These are phyloP conservation scores for Annulohypoxylon stygium DNA, from an alignment of 495 filamentous ascomycete species.

Conservation along the genomic window DNA sequence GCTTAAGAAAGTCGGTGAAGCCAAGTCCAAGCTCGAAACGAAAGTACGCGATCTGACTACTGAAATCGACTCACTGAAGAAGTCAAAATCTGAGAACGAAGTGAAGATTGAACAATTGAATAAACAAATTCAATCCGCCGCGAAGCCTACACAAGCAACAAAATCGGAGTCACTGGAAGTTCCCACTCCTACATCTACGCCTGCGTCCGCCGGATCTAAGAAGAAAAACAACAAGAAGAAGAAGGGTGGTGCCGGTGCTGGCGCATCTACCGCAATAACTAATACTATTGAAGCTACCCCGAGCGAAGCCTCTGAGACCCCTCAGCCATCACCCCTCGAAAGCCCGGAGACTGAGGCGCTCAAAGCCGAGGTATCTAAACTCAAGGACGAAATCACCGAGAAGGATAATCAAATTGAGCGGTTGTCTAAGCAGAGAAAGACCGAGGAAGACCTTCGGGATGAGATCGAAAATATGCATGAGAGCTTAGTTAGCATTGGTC, in stretches of 20 bases:
- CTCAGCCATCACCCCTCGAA: constrained; percentile 45
- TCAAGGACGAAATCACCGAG: constrained; percentile 73
- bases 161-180: constrained; percentile 25
- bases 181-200: constrained; percentile 40
- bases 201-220: constrained; percentile 61
- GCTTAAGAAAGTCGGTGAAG: constrained; percentile 47
- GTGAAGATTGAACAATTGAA: constrained; percentile 51
- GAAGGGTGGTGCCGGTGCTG: constrained; percentile 64
- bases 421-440: constrained; percentile 74
- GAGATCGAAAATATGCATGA: constrained; percentile 89
- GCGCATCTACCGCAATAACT: constrained; percentile 17
- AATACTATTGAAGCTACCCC: constrained; percentile 36
- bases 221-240: constrained; percentile 97
- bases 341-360: constrained; percentile 50
- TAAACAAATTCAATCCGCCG: constrained; percentile 53
- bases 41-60: constrained; percentile 51
- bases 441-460: constrained; percentile 83
- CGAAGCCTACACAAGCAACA: constrained; percentile 15
- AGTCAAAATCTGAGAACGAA: constrained; percentile 51
- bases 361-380: constrained; percentile 55
- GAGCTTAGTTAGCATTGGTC: constrained; percentile 78
- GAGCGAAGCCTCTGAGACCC: constrained; percentile 50
- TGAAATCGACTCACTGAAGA: constrained; percentile 56
- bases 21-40: constrained; percentile 50
- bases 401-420: constrained; percentile 79